These are phyloP conservation scores for Aspergillus sclerotiicarbonarius DNA, from an alignment of 495 filamentous ascomycete species.

Conservation along the genomic window DNA sequence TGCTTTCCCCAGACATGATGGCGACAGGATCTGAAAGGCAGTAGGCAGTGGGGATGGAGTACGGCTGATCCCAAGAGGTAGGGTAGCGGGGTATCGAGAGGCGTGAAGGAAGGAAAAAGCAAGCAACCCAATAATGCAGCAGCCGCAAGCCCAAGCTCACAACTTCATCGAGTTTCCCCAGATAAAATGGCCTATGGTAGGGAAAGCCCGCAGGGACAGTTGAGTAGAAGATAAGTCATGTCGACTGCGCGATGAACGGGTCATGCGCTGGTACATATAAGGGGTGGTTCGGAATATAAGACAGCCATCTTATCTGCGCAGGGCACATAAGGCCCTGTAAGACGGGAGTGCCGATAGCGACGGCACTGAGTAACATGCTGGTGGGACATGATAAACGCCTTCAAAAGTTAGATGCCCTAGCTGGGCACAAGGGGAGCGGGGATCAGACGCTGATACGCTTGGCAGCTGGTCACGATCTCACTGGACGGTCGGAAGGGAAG, in stretches of 20 bases:
- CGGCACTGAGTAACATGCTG: not conserved
- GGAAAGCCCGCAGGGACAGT: not conserved
- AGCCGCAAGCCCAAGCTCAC: not conserved
- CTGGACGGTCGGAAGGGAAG: slow-evolving; percentile 6
- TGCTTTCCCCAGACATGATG: slow-evolving; percentile 14
- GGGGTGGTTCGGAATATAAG: not conserved
- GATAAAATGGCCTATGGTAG: not conserved
- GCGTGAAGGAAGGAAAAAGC: not conserved
- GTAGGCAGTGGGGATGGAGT: not conserved
- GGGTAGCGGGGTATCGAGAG: not conserved
- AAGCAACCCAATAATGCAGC: not conserved
- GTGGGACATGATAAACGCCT: not conserved
- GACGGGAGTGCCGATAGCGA: not conserved
- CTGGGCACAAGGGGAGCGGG: slow-evolving; percentile 6
- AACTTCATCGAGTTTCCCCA: not conserved
- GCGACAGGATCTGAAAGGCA: not conserved
- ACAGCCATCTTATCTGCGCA: slow-evolving; percentile 3
- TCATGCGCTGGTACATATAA: not conserved
- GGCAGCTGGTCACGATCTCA: slow-evolving; percentile 10
- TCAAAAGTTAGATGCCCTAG: not conserved
- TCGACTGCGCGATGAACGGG: not conserved
- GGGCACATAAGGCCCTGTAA: not conserved
- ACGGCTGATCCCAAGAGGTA: not conserved
- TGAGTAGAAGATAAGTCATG: not conserved
- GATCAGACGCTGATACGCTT: slow-evolving; percentile 15